phyloP scores from a whole-genome alignment of 768 basidiomycete genomes.

The Pulveroboletus sp. region DNA sequence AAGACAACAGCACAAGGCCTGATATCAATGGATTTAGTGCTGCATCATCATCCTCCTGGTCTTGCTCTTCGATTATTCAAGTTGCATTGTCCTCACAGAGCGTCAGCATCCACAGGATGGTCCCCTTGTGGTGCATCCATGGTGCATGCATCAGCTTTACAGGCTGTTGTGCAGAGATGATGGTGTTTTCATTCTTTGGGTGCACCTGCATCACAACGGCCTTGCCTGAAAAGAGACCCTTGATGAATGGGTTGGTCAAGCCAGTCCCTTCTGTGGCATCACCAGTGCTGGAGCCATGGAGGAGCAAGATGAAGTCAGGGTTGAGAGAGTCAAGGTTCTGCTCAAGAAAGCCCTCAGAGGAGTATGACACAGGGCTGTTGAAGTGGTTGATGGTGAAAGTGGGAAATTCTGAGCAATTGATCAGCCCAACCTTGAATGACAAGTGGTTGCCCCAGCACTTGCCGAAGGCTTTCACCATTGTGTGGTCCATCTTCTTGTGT shows the following conservation, averaged over 20 bases:
- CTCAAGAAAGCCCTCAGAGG: conserved; percentile 81
- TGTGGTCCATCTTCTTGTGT: conserved; percentile 76
- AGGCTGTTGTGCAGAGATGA: no score
- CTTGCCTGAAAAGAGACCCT: conserved; percentile 81
- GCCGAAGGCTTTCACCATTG: conserved; percentile 88
- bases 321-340: conserved; percentile 84
- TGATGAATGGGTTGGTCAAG: conserved; percentile 87
- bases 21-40: no score
- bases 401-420: neutral
- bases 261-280: conserved; percentile 63
- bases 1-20: no score
- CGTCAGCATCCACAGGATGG: no score
- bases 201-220: conserved; percentile 93
- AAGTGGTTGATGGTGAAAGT: conserved; percentile 67
- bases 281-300: conserved; percentile 57
- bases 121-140: no score
- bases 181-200: conserved; percentile 89
- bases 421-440: conserved; percentile 76
- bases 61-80: no score
- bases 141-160: no score
- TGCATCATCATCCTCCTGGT: no score
- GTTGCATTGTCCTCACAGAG: no score
- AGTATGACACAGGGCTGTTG: conserved; percentile 87
- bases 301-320: conserved; percentile 86
- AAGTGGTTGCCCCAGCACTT: conserved; percentile 92